Conservation (phyloP, 1,139 yeast species). For the Nakaseomyces glabratus region DNA sequence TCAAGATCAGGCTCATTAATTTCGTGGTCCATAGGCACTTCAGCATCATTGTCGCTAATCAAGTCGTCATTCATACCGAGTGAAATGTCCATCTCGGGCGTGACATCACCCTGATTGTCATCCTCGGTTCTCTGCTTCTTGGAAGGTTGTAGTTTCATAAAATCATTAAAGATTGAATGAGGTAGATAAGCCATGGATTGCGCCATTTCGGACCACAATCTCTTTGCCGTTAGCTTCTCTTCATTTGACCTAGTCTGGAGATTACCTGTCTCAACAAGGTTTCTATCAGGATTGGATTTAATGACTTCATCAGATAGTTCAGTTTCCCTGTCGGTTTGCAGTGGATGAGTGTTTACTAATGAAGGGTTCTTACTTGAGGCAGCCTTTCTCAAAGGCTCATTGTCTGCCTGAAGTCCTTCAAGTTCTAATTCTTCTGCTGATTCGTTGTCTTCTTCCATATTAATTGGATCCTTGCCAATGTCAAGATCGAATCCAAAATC, state of each 20-base stretch:
- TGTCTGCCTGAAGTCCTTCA: not conserved
- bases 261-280: not conserved
- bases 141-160: slow-evolving; percentile 12
- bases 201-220: slow-evolving; percentile 18
- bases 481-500: slow-evolving; percentile 31
- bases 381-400: not conserved
- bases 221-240: slow-evolving; percentile 13
- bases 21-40: not conserved
- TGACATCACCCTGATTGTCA: slow-evolving; percentile 9
- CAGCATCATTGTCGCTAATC: slow-evolving; percentile 4
- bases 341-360: slow-evolving; percentile 19
- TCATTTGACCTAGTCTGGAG: not conserved
- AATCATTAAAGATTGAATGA: slow-evolving; percentile 9
- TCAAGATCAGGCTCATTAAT: not conserved
- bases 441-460: slow-evolving; percentile 4
- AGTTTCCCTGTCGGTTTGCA: slow-evolving; percentile 16
- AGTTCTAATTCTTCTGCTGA: not conserved
- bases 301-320: slow-evolving; percentile 20
- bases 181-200: slow-evolving; percentile 17
- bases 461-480: slow-evolving; percentile 14
- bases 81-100: slow-evolving; percentile 20
- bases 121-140: slow-evolving; percentile 13
- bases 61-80: slow-evolving; percentile 19
- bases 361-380: slow-evolving; percentile 8
- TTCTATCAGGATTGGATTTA: slow-evolving; percentile 8